Base-by-base conservation (phyloP, 768 basidiomycete genomes). In the Boletus reticuloceps region DNA sequence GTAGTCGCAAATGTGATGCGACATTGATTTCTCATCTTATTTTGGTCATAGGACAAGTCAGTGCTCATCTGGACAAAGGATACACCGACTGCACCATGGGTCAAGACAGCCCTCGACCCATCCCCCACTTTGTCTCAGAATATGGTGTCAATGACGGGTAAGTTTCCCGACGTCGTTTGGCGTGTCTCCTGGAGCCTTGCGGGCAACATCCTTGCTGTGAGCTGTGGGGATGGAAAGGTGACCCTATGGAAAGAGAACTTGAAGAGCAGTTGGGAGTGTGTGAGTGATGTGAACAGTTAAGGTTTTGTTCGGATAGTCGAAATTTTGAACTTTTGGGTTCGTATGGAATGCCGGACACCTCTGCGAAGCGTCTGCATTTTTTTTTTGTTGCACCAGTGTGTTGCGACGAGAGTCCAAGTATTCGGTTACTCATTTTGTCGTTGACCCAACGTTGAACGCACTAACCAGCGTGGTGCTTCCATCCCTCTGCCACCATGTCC, bases 191-290 rank as follows among this genome's bases (percentile, higher is more conserved):
- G 97, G 97, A 95, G 92, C 60, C 81, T 98, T 25, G 92, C 95
- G 1, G 96, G 96, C 17, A 98, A 98, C 67, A 82, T 99, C 49
- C 79, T 99, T 44, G 95, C 95, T 1, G 97, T 98, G 40, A 94
- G 92, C 70, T 96, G 94, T 71, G 95, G 94, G 11, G 97, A 99
- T 67, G 96, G 97, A 13, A 98, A 97, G 74, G 96, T 99, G 20
- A 94, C 91, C 9, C 76, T 98, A 49, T 99, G 97, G 96, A 99
- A 99, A 73, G 97, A 99, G 76, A 95, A 91, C 69, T 73, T 97
- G 65, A 90, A 89, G 65, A 91, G 92, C n/a, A 77, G 80, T 19
- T 99, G 95, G 91, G 97, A 98, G 72, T 95, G 94, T 69, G 92
- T 98, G 53, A 94, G 89, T 65, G 94, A 98, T 65, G 86, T 97